Base-by-base conservation (phyloP, 179 eudicot genomes). In the Carnegiea gigantea region DNA sequence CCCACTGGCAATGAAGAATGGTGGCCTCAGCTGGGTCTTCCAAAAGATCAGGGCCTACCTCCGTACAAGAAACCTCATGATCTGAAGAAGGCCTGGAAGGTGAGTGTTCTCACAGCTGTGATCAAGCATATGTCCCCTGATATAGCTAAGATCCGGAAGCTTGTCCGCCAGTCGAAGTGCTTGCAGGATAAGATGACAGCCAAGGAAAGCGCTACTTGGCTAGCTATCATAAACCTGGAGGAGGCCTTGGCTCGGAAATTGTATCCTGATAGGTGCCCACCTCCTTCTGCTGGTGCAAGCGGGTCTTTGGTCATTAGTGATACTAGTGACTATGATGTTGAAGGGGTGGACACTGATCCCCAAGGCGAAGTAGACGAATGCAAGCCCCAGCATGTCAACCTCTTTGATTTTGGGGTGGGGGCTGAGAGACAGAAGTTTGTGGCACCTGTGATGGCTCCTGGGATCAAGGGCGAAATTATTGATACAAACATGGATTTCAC, bases 141-240 rank as follows among this genome's bases (percentile, higher is more conserved):
- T 59, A 81, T 87, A 18, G 85, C 81, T 2, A 87, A 87, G 81
- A 85, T 85, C 48, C 74, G 88, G 30, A 87, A 83, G 88, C 89
- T 85, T 44, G 88, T 87, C 3, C 78, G 88, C 33, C 89, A 87
- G 78, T 87, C 88, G 1, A 85, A 87, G 83, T 83, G 89, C 40
- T 73, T 87, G 78, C 89, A 87, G 71, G 89, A 87, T 62, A 87
- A 87, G 82, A 87, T 87, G 89, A 87, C 89, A 3, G 88, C 89
- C n/a, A 85, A 85, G 78, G 89, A 87, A 71, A 87, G 82, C 21
- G 88, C 86, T 0, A 83, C 83, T 12, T 87, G 89, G 89, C 78
- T 82, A 12, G 86, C 88, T 18, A 81, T 87, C 71, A 77, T 87
- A 17, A 80, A 85, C 70, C 86, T 81, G 76, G 89, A 87, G 62